Conservation (phyloP, 2,329 filamentous ascomycete genomes). For the Zymoseptoria tritici region DNA sequence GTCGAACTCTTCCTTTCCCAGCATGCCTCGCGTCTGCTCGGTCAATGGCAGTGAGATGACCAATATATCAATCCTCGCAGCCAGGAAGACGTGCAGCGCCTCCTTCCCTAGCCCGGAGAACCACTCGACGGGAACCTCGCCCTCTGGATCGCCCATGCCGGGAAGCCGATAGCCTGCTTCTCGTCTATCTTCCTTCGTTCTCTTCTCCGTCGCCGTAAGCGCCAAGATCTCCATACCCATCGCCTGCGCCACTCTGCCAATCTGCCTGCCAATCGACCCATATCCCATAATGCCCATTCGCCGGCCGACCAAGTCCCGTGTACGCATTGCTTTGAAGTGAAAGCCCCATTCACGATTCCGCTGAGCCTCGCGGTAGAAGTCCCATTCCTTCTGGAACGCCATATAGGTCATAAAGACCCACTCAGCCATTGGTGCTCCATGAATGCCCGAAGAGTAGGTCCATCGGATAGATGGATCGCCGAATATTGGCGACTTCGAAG, state of each 20-base stretch:
- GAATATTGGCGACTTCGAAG: neutral
- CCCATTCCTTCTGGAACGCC: neutral
- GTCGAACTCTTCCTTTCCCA: constrained; percentile 46
- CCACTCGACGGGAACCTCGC: constrained; percentile 47
- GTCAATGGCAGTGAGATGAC: constrained; percentile 50
- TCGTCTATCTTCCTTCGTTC: constrained; percentile 54
- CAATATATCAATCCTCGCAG: constrained; percentile 47
- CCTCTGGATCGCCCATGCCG: constrained; percentile 53
- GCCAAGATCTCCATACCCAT: constrained; percentile 62
- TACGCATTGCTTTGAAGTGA: neutral
- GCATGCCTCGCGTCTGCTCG: constrained; percentile 41
- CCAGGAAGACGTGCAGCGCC: constrained; percentile 46
- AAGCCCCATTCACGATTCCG: neutral
- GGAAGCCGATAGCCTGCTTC: constrained; percentile 55
- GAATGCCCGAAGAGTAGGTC: neutral
- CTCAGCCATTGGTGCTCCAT: neutral
- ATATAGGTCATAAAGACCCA: constrained; percentile 1
- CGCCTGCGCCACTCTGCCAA: constrained; percentile 19
- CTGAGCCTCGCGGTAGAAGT: neutral
- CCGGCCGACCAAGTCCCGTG: constrained; percentile 48
- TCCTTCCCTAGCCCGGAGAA: constrained; percentile 46
- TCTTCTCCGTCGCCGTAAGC: constrained; percentile 60
- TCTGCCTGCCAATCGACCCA: constrained; percentile 52
- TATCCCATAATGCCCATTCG: constrained; percentile 53
- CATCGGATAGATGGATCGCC: neutral